Evolutionary conservation across 345 rosid species (phyloP), one percentile per base, ranked within the genome.

Genomic region (Eucalyptus tenuipes): DNA sequence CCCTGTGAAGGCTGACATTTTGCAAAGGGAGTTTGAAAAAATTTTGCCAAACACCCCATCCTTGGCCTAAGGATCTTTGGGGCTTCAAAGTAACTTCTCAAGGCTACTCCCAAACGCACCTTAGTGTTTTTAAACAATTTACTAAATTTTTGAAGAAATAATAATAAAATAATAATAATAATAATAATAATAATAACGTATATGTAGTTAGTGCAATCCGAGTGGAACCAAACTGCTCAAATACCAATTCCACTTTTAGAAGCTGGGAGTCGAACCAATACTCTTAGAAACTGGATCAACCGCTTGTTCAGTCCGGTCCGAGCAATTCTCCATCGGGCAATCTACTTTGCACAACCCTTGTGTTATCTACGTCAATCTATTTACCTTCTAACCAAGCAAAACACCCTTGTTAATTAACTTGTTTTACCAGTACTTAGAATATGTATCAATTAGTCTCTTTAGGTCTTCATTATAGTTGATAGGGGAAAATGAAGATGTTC

Each of bases 221-320:
- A 7, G 57, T 0, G 1, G 2, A 52, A 52, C 25, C 10, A 52
- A 52, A 52, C 0, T 52, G 2, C 1, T 3, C 10, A 0, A 20
- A 20, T 20, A 52, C 4, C 0, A 0, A 0, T 52, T 52, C 25
- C 10, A 20, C 57, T 52, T 52, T 52, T 52, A 52, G 10, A 20
- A 52, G 8, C 0, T 52, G 0, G 1, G 25, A 20, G 0, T 52
- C 1, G 0, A 52, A 52, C 0, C 0, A 0, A 52, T 1, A 52
- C 24, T 52, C 10, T 18, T 0, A 18, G 0, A 3, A 52, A 52
- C 4, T 2, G 0, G 0, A 18, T 18, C 10, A 7, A 52, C 0
- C 0, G 4, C 0, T 18, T 7, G 4, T 52, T 52, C 4, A 0
- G 2, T 52, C 0, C 0, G 0, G 10, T 52, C 4, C 1, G 3